Evolutionary conservation across 176 grass and related monocot genomes (phyloP).

Genomic region (Musa troglodytarum): DNA sequence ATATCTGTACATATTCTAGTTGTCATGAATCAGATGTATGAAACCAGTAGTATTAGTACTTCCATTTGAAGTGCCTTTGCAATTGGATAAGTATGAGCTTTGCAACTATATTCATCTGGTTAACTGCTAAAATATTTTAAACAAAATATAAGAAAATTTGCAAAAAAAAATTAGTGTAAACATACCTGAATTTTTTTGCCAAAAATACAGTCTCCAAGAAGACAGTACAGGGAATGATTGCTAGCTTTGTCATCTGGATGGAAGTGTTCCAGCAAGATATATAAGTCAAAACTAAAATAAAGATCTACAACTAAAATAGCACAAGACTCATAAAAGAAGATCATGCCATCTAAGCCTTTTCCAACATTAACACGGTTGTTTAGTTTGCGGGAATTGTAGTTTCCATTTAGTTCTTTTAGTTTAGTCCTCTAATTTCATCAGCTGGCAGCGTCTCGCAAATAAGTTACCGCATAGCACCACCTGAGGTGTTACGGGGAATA

Average conservation of each 20-base stretch:
- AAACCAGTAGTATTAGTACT: not conserved
- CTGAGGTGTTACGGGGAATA: too few species aligned
- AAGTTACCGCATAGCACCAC: too few species aligned
- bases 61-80: not conserved
- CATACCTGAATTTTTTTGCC: slow-evolving; percentile 88
- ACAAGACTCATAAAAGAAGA: too few species aligned
- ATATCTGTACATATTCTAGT: too few species aligned
- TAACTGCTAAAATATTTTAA: not conserved
- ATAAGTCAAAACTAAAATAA: not conserved
- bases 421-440: too few species aligned
- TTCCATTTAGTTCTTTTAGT: too few species aligned
- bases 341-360: too few species aligned
- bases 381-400: too few species aligned
- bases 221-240: slow-evolving; percentile 95
- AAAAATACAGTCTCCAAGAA: slow-evolving; percentile 97
- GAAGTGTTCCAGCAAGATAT: not conserved
- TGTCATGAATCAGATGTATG: too few species aligned
- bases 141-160: not conserved
- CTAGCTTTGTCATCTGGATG: slow-evolving; percentile 97
- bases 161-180: slow-evolving; percentile 15
- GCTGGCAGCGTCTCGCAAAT: too few species aligned
- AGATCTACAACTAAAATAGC: too few species aligned
- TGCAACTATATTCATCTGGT: not conserved
- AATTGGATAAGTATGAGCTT: not conserved
- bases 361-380: too few species aligned